Conservation (phyloP, 2,329 filamentous ascomycete genomes). For the Cladosporium sp. region DNA sequence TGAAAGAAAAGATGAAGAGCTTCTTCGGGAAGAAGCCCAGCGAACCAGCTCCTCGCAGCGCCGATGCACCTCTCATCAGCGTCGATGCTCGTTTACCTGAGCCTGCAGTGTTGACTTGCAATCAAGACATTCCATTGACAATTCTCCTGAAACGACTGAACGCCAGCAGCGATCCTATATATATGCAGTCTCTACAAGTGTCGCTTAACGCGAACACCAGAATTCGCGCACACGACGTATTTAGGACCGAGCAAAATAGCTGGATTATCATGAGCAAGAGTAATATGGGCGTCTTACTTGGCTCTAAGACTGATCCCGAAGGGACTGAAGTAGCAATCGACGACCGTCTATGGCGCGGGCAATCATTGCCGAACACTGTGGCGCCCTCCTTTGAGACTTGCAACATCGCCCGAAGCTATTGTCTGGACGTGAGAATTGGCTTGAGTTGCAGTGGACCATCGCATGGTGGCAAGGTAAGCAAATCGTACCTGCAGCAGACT, state of each 20-base stretch:
- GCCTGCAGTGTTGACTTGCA: constrained; percentile 85
- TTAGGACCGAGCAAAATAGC: constrained; percentile 66
- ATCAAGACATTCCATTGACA: constrained; percentile 77
- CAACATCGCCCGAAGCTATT: constrained; percentile 79
- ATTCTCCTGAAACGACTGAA: constrained; percentile 76
- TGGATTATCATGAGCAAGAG: constrained; percentile 74
- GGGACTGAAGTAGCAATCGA: constrained; percentile 48
- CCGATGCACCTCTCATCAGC: constrained; percentile 59
- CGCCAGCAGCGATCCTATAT: constrained; percentile 67
- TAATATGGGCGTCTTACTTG: constrained; percentile 71
- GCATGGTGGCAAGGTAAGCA: constrained; percentile 44
- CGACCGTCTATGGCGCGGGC: constrained; percentile 72
- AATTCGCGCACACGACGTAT: constrained; percentile 74
- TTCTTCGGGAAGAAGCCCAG: constrained; percentile 56
- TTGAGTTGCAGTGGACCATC: constrained; percentile 65
- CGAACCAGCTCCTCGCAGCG: constrained; percentile 27
- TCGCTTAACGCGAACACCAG: constrained; percentile 77
- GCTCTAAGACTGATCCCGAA: constrained; percentile 55
- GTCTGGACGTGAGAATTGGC: constrained; percentile 78
- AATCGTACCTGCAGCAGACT: constrained; percentile 25
- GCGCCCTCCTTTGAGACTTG: constrained; percentile 86
- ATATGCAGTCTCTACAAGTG: constrained; percentile 76
- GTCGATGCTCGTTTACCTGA: constrained; percentile 84
- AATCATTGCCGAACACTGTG: constrained; percentile 77
- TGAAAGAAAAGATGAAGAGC: constrained; percentile 55